Percentiles rank a stretch among this genome's conserved stretches.
Conservation (phyloP, 2,329 filamentous ascomycete genomes). For the Cladophialophora immunda region DNA sequence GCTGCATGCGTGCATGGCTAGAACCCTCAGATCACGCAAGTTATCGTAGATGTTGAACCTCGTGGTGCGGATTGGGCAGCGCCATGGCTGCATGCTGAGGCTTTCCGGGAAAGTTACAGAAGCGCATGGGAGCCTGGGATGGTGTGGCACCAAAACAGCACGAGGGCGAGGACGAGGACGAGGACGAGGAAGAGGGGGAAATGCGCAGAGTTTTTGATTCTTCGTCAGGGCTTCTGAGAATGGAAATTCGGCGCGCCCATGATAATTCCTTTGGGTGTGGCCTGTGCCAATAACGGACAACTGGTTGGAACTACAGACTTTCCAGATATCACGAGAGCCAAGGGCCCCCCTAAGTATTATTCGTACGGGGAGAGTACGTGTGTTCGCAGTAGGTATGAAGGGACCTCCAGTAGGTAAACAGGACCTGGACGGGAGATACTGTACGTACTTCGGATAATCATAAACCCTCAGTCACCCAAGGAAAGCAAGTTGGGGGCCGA, state of each 20-base stretch:
- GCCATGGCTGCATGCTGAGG: neutral
- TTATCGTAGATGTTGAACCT: neutral
- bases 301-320: no score
- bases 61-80: neutral
- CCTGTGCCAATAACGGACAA: neutral
- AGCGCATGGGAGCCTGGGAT: neutral
- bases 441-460: neutral
- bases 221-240: neutral
- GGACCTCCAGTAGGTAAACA: neutral
- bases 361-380: no score
- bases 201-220: neutral
- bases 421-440: no score
- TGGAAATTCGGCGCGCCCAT: slow-evolving; percentile 2
- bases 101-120: slow-evolving; percentile 3
- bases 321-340: neutral
- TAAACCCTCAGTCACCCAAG: neutral
- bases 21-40: slow-evolving; percentile 1
- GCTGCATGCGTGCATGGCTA: slow-evolving; percentile 7
- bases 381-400: neutral
- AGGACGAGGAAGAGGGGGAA: no score
- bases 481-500: slow-evolving; percentile 7
- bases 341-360: neutral
- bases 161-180: no score
- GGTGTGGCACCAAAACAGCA: neutral
- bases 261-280: neutral